phyloP scores from a whole-genome alignment of 306 rosid species.

The Pyrus pyrifolia region DNA sequence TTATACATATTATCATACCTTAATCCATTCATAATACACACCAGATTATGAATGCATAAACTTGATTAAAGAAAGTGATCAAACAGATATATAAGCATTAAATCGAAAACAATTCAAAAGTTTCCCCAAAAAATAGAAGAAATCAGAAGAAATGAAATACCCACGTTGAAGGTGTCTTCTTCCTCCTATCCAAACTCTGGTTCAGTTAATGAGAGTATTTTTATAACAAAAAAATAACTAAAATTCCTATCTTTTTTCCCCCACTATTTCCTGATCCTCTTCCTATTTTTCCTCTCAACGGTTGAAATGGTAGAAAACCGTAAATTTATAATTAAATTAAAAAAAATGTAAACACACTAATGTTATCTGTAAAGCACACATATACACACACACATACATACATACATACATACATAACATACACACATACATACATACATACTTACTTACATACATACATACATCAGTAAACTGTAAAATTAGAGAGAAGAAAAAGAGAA shows the following conservation, averaged over 20 bases:
- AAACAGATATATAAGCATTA: too few relatives aligned
- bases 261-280: not conserved
- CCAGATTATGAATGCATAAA: not conserved
- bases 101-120: too few relatives aligned
- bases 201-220: not conserved
- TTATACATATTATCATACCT: not conserved
- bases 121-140: too few relatives aligned
- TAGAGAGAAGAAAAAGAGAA: not conserved
- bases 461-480: not conserved
- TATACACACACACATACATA: too few relatives aligned
- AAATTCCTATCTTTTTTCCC: not conserved
- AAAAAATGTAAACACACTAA: not conserved
- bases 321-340: too few relatives aligned
- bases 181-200: not conserved
- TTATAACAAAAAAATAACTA: not conserved
- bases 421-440: too few relatives aligned
- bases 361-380: not conserved
- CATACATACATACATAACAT: too few relatives aligned
- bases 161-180: not conserved
- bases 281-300: not conserved
- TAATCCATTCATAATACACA: not conserved
- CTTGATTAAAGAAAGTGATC: not conserved
- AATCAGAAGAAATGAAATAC: too few relatives aligned
- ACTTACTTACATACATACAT: too few relatives aligned
- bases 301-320: not conserved